These are phyloP conservation scores for Scleroderma bovista DNA, from an alignment of 768 basidiomycete genomes.

Conservation along the genomic window DNA sequence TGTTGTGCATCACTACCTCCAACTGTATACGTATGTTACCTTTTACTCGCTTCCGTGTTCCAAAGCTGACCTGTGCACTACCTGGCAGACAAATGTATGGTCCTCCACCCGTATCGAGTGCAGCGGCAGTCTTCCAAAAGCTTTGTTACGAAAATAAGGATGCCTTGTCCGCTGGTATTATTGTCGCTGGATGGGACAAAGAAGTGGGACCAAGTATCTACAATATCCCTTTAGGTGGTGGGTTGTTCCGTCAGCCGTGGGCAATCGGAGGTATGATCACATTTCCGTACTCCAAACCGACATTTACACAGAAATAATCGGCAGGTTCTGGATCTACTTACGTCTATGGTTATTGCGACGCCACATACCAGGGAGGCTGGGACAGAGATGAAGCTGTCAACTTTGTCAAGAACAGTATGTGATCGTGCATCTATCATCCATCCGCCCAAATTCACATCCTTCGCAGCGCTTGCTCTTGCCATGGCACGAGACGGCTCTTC, in stretches of 20 bases:
- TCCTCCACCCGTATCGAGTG: slow-evolving; percentile 73
- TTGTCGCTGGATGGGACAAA: slow-evolving; percentile 97
- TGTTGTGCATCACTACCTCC: slow-evolving; percentile 76
- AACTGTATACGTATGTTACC: slow-evolving; percentile 59
- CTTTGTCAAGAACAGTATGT: slow-evolving; percentile 94
- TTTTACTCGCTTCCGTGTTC: not conserved
- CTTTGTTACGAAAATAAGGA: slow-evolving; percentile 96
- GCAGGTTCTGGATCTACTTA: slow-evolving; percentile 93
- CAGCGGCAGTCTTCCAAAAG: slow-evolving; percentile 79
- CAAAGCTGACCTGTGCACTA: not conserved
- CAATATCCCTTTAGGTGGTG: slow-evolving; percentile 95
- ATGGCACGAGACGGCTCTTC: slow-evolving; percentile 99
- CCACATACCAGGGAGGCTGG: slow-evolving; percentile 95
- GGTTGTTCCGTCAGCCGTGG: slow-evolving; percentile 96
- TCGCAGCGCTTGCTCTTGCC: slow-evolving; percentile 80
- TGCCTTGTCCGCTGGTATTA: slow-evolving; percentile 83
- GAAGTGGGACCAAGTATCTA: slow-evolving; percentile 88
- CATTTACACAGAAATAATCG: not conserved
- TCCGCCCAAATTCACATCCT: slow-evolving; percentile 1
- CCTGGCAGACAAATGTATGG: slow-evolving; percentile 49
- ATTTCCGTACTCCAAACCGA: not conserved
- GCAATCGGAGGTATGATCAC: slow-evolving; percentile 81
- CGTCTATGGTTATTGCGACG: slow-evolving; percentile 98
- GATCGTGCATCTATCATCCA: not conserved
- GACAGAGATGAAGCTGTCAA: slow-evolving; percentile 82